phyloP scores from a whole-genome alignment of 306 rosid genomes.

The Pterocarpus macrocarpus region DNA sequence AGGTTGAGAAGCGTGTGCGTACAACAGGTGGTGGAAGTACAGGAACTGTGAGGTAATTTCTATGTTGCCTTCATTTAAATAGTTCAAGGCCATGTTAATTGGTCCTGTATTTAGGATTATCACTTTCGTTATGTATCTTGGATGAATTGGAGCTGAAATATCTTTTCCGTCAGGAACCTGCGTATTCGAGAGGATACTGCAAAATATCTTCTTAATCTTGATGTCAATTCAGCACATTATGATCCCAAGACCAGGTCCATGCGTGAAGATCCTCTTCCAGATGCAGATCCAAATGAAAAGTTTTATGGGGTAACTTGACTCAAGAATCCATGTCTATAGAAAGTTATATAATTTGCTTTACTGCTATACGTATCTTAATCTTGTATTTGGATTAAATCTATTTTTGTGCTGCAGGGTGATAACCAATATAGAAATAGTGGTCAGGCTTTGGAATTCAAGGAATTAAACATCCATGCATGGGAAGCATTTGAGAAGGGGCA shows the following conservation, averaged over 20 bases:
- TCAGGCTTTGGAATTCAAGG: constrained; percentile 58
- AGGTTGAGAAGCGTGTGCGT: constrained; percentile 74
- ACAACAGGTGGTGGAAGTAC: constrained; percentile 80
- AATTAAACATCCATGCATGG: neutral
- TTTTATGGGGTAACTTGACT: constrained; percentile 54
- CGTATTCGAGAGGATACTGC: constrained; percentile 73
- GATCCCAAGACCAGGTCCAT: constrained; percentile 72
- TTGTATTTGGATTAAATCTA: neutral
- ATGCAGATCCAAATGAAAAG: constrained; percentile 72
- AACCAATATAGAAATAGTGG: constrained; percentile 60
- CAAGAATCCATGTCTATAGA: neutral
- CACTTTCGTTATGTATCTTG: neutral
- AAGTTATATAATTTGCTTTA: neutral
- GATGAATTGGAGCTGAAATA: neutral
- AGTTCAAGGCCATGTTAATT: neutral
- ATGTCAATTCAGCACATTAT: constrained; percentile 65
- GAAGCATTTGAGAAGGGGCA: neutral
- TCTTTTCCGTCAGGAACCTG: constrained; percentile 56
- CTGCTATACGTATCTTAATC: neutral
- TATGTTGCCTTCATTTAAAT: neutral
- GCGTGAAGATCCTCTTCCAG: constrained; percentile 76
- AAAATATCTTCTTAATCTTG: constrained; percentile 70
- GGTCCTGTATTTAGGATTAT: constrained; percentile 16
- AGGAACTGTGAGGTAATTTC: constrained; percentile 64
- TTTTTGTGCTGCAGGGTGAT: constrained; percentile 53